phyloP scores from a whole-genome alignment of 352 stramenopile genomes.

The Thalassiosira hispida region DNA sequence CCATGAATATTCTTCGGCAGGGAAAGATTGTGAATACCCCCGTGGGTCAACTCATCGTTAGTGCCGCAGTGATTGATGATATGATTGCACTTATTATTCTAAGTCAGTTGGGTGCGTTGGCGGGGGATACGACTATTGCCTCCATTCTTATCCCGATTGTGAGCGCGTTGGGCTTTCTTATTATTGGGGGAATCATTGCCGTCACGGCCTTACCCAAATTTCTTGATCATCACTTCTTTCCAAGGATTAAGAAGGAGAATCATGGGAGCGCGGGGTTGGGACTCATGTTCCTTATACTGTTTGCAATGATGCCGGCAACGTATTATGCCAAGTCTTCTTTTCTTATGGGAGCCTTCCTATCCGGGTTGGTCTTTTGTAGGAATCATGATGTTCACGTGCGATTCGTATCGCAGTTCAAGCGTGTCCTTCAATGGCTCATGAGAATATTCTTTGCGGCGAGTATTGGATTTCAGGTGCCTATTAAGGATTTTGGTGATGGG shows the following conservation, averaged over 20 bases:
- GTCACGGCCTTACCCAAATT: constrained; percentile 61
- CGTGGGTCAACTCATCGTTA: constrained; percentile 83
- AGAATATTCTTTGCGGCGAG: constrained; percentile 81
- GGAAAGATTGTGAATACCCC: constrained; percentile 82
- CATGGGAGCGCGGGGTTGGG: constrained; percentile 60
- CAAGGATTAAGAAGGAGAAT: constrained; percentile 48
- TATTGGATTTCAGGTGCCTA: constrained; percentile 83
- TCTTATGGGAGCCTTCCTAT: constrained; percentile 84
- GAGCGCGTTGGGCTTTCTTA: constrained; percentile 70
- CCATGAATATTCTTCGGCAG: constrained; percentile 79
- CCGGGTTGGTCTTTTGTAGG: constrained; percentile 82
- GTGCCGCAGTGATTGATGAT: constrained; percentile 82
- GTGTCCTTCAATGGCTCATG: constrained; percentile 83
- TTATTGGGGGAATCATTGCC: constrained; percentile 74
- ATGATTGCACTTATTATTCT: constrained; percentile 85
- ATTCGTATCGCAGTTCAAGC: constrained; percentile 81
- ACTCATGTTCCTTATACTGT: constrained; percentile 72
- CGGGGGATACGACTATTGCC: constrained; percentile 58
- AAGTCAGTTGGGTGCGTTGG: constrained; percentile 66
- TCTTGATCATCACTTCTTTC: constrained; percentile 56
- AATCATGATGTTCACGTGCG: constrained; percentile 63
- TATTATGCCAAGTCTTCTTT: constrained; percentile 76
- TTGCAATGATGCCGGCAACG: constrained; percentile 80
- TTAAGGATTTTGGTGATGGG: constrained; percentile 67
- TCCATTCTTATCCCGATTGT: constrained; percentile 77